Percentiles rank a stretch among this genome's conserved stretches.
Evolutionary conservation across 805 yeast species (phyloP).

Genomic region (Candida ovalis): DNA sequence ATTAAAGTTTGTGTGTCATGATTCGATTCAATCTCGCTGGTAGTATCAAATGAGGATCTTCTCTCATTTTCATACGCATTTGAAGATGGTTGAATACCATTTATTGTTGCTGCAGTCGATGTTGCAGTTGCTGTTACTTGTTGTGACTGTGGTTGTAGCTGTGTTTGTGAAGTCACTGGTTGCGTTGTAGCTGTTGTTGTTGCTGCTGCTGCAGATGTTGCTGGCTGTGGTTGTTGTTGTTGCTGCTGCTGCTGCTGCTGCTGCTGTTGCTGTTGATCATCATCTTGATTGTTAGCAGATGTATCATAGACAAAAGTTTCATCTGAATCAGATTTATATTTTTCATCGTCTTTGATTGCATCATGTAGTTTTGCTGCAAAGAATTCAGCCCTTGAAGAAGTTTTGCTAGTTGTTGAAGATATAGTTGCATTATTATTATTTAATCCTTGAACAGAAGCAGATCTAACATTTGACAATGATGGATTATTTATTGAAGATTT

Average conservation of each 20-base stretch:
- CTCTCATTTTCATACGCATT: neutral
- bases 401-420: slow-evolving; percentile 37
- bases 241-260: neutral
- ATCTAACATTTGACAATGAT: slow-evolving; percentile 26
- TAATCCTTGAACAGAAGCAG: slow-evolving; percentile 14
- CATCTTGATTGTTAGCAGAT: slow-evolving; percentile 13
- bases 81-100: too few species aligned
- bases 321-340: slow-evolving; percentile 69
- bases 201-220: neutral
- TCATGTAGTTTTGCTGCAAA: slow-evolving; percentile 94
- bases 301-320: slow-evolving; percentile 95
- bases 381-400: slow-evolving; percentile 78
- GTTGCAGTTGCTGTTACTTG: too few species aligned
- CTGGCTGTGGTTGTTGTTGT: slow-evolving; percentile 3
- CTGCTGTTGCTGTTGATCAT: neutral
- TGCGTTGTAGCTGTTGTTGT: neutral
- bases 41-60: neutral
- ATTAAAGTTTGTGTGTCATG: neutral
- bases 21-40: neutral
- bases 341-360: slow-evolving; percentile 86
- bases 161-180: too few species aligned
- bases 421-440: slow-evolving; percentile 24
- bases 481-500: slow-evolving; percentile 17
- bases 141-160: neutral
- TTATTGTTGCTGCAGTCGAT: too few species aligned